Base-by-base conservation (phyloP, 371 early-diverging fungal species). In the Enteropsectra breve region DNA sequence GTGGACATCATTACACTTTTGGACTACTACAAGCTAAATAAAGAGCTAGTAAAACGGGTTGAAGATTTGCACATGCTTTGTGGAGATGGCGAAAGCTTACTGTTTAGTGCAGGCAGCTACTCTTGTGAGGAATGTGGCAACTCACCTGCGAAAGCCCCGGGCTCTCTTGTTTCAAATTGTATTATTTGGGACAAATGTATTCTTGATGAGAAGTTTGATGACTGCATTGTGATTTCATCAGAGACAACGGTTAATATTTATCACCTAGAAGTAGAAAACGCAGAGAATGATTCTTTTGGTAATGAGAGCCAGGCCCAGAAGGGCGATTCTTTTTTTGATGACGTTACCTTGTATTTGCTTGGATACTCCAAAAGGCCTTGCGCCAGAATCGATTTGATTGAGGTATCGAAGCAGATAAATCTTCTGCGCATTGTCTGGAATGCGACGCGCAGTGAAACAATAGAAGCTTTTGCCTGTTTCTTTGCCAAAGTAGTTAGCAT, bases 401-500 rank as follows among this genome's bases (percentile, higher is more conserved):
- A 63, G 34, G 57, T 71, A 1, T 24, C 49, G 1, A 63, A 71
- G 48, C 72, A 70, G 33, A 56, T 75, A 30, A 68, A 30, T 18
- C 37, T 71, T 2, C 33, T 75, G 13, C 62, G 64, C 36, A 75
- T 75, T 34, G 30, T 68, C 15, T 67, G 72, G 68, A 75, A 75
- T 60, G 70, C 75, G 3, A 63, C 71, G 0, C 21, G 30, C 21
- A 13, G 32, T 0, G 75, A 75, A 33, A 26, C 63, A 5, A 53
- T 71, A n/a, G 75, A 75, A 40, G 72, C 66, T n/a, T 71, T 71
- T 66, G 71, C 62, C 23, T 49, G 62, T 23, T 75, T 75, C 34
- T 29, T 75, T 6, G 56, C 66, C 26, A 63, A 75, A 32, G 48
- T 58, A 26, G 37, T 71, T 30, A 46, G 24, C 24, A 11, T 52